Evolutionary conservation across 1,284 basidiomycete species (phyloP).

Genomic region (Trichosporon ovoides): DNA sequence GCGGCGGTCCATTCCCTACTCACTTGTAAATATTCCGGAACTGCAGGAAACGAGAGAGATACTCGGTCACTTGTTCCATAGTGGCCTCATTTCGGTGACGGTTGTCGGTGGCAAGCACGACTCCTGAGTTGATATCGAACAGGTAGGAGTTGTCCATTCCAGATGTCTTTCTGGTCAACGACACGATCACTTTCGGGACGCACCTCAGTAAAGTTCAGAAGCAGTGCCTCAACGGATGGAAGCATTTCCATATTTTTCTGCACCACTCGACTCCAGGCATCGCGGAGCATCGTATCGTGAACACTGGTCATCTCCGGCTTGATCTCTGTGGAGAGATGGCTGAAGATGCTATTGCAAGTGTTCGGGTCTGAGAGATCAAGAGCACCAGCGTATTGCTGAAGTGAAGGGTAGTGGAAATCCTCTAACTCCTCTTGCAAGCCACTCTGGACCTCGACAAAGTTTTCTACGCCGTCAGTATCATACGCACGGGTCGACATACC

Average conservation of each 20-base stretch:
- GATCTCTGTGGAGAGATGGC: slow-evolving; percentile 43
- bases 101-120: slow-evolving; percentile 83
- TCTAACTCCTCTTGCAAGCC: slow-evolving; percentile 76
- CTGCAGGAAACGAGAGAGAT: slow-evolving; percentile 77
- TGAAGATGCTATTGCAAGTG: slow-evolving; percentile 34
- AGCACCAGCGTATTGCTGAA: slow-evolving; percentile 28
- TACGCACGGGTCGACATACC: slow-evolving; percentile 54
- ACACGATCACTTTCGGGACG: background rate
- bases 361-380: slow-evolving; percentile 37
- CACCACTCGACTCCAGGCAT: slow-evolving; percentile 54
- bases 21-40: slow-evolving; percentile 70
- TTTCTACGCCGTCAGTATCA: slow-evolving; percentile 56
- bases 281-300: slow-evolving; percentile 53
- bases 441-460: slow-evolving; percentile 78
- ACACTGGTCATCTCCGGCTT: slow-evolving; percentile 55
- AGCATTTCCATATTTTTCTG: slow-evolving; percentile 52
- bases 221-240: slow-evolving; percentile 49
- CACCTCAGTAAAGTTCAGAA: slow-evolving; percentile 49
- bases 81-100: slow-evolving; percentile 60
- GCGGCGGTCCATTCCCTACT: background rate
- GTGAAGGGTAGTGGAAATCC: slow-evolving; percentile 56
- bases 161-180: slow-evolving; percentile 59
- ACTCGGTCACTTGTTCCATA: slow-evolving; percentile 84
- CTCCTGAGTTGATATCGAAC: slow-evolving; percentile 77
- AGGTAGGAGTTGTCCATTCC: slow-evolving; percentile 88